Base-by-base conservation (phyloP, 169 alveolate species). In the Plasmodium gallinaceum region DNA sequence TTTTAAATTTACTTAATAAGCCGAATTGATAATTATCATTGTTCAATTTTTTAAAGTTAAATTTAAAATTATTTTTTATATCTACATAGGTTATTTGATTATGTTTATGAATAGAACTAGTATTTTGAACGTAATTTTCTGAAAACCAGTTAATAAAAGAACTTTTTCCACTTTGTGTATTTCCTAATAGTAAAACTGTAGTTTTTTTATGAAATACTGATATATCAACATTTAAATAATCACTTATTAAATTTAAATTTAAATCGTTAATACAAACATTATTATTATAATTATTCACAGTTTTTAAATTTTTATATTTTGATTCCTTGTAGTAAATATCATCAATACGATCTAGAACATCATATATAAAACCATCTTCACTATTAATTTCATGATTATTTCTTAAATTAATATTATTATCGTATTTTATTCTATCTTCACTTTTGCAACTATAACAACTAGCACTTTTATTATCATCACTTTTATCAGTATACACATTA, bases 1-100 rank as follows among this genome's bases (percentile, higher is more conserved):
- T 20, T 74, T 46, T 42, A 9, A 65, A 22, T 18, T 52, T 24
- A 20, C 43, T 74, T n/a, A 74, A 2, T 24, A 58, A 7, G 0
- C 89, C 89, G 46, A 78, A 58, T 22, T 65, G 89, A 69, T 78
- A 64, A 43, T 78, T 48, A 24, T 42, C 57, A 43, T 78, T 78
- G 24, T 78, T 43, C 24, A 78, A 26, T 43, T 60, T 37, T 22
- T 65, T 65, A 78, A 78, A 78, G 16, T 78, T 62, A 10, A 78
- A 78, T n/a, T 46, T 78, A n/a, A 64, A 78, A 9, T 78, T 78
- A 32, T 37, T 52, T 37, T 78, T 78, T 48, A 78, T 58, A 51
- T 78, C 89, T 20, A 78, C 76, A 54, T 78, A 78, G 14, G 89
- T 78, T 18, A 78, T 78, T 78, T 78, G 71, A 24, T 78, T 78